Percentiles rank a stretch among this genome's conserved stretches.
These are phyloP conservation scores for Oryza australiensis DNA, from an alignment of 176 grass and related monocot species.

Conservation along the genomic window DNA sequence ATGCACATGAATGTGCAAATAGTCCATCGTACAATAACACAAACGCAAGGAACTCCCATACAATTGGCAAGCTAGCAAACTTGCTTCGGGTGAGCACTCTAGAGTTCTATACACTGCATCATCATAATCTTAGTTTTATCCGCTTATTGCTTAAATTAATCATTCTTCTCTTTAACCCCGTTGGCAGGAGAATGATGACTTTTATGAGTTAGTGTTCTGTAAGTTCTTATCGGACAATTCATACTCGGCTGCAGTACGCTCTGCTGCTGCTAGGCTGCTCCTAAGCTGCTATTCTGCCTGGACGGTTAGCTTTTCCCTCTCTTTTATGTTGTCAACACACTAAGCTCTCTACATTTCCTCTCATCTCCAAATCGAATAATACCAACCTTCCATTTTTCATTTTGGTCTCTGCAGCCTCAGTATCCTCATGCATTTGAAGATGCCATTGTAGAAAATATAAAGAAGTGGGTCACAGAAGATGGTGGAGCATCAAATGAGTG, in stretches of 20 bases:
- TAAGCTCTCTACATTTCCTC: neutral
- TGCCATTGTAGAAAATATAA: slow-evolving; percentile 72
- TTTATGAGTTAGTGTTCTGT: slow-evolving; percentile 78
- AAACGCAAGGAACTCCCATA: slow-evolving; percentile 57
- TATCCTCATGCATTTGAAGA: slow-evolving; percentile 85
- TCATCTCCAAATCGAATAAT: neutral
- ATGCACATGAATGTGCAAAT: slow-evolving; percentile 42
- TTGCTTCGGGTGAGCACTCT: slow-evolving; percentile 56
- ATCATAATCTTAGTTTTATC: neutral
- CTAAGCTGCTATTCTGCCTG: slow-evolving; percentile 72
- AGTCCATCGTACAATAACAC: slow-evolving; percentile 44
- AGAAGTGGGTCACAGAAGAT: slow-evolving; percentile 73
- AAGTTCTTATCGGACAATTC: slow-evolving; percentile 73
- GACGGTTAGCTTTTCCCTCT: slow-evolving; percentile 52
- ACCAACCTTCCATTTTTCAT: neutral
- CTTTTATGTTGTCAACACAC: neutral
- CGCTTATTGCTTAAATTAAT: neutral
- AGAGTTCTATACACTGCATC: neutral
- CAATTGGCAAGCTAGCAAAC: slow-evolving; percentile 77
- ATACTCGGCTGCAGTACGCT: slow-evolving; percentile 51
- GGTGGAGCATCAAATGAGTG: slow-evolving; percentile 40
- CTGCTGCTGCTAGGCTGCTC: slow-evolving; percentile 77
- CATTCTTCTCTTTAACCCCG: neutral
- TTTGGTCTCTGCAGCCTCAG: slow-evolving; percentile 45
- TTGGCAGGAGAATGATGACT: slow-evolving; percentile 83